Base-by-base conservation (phyloP, 73 alveolate genomes). In the Paramecium primaurelia region DNA sequence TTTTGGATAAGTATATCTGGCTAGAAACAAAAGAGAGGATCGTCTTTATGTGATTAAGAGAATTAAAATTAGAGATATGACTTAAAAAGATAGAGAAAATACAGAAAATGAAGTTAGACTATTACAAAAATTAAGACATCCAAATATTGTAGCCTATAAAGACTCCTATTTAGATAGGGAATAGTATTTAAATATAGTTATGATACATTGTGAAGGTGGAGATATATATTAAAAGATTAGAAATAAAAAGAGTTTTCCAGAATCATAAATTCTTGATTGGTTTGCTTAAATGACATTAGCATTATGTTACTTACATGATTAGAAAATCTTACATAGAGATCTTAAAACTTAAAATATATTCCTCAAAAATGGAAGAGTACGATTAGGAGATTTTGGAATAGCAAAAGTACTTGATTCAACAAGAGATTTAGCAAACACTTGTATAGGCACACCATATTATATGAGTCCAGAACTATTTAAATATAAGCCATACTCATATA, bases 401-500 rank as follows among this genome's bases (percentile, higher is more conserved):
- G 99, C 99, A 8, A 98, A 98, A 93, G 99, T 98, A 37, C 93
- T 98, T 51, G 99, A 98, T 88, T 95, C 97, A 64, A 98, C 99
- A 25, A 96, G 96, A 86, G 99, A 98, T 73, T 95, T 97, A 75
- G 99, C 99, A 16, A 98, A 98, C 71, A 96, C 99, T 20, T 95
- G 98, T 86, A 97, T 98, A 36, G 99, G 94, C 30, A 98, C 99
- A 0, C 99, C 99, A 10, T 96, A 97, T 88, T 98, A 98, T 92
- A 98, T 98, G 99, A 97, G 99, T 34, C 99, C 99, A 16, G 99
- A 98, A 86, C 96, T 97, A 60, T 97, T 98, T 92, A 98, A 98
- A 92, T 96, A 98, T 64, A 96, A 96, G 92, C 99, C 99, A 47
- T 98, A 98, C 95, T 88, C 98, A 44, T 98, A 95, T 95, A 98